phyloP scores from a whole-genome alignment of 768 basidiomycete genomes.

The Neoboletus brunneissimus region DNA sequence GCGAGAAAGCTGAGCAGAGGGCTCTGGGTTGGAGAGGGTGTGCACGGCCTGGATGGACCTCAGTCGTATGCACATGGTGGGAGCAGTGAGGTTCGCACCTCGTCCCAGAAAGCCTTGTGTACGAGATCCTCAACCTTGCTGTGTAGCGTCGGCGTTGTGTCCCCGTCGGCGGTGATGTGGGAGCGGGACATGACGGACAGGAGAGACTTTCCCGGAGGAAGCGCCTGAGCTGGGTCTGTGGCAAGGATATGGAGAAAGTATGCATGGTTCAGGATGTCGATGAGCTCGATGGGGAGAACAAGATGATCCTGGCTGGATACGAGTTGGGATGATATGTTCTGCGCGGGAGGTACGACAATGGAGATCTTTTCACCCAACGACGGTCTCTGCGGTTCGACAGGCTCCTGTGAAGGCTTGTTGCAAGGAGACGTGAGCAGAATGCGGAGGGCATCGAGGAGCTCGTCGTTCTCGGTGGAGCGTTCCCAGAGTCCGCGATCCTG shows the following conservation, averaged over 20 bases:
- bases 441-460: conserved; percentile 27
- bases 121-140: conserved; percentile 47
- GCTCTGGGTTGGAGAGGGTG: conserved; percentile 54
- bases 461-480: conserved; percentile 23
- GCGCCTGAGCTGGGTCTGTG: conserved; percentile 53
- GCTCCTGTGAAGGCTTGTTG: background rate
- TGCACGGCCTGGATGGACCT: conserved; percentile 47
- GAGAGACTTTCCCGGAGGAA: conserved; percentile 73
- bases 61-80: conserved; percentile 12
- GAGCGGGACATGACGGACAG: conserved; percentile 54
- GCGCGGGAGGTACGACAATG: conserved; percentile 15
- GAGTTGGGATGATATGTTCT: conserved; percentile 14
- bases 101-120: conserved; percentile 72
- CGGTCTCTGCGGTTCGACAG: background rate
- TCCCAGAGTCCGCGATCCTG: conserved; percentile 28
- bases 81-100: conserved; percentile 43
- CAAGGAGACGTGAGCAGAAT: conserved; percentile 11
- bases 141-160: conserved; percentile 37
- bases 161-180: conserved; percentile 13
- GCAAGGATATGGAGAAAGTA: conserved; percentile 70
- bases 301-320: conserved; percentile 22
- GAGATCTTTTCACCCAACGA: conserved; percentile 7
- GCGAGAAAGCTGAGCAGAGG: conserved; percentile 57
- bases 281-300: conserved; percentile 52
- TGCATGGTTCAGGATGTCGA: conserved; percentile 53